A percentile compares a stretch with the other conserved stretches of the same genome.
phyloP scores from a whole-genome alignment of 305 asterid species.

The Solanum hybrid region DNA sequence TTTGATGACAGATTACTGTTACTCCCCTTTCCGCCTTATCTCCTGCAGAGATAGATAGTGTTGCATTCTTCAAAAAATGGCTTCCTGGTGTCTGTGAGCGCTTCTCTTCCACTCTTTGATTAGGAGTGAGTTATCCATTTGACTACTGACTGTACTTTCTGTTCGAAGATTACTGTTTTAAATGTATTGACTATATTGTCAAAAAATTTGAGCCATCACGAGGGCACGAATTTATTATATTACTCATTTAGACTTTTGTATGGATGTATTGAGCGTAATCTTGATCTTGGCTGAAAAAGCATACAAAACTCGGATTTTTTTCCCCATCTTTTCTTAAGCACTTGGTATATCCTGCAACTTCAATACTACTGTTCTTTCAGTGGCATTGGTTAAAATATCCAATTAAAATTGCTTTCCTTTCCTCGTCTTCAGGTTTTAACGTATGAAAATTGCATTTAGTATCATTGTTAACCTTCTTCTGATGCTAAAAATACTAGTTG shows the following conservation, averaged over 20 bases:
- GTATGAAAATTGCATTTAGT: background rate
- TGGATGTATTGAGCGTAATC: background rate
- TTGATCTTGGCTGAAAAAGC: too few relatives aligned
- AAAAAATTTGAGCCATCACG: background rate
- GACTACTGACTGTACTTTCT: background rate
- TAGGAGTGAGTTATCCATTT: background rate
- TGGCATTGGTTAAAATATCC: background rate
- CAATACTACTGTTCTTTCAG: background rate
- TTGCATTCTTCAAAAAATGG: slow-evolving; percentile 51
- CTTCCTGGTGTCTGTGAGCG: slow-evolving; percentile 31
- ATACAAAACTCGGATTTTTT: too few relatives aligned
- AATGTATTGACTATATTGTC: background rate
- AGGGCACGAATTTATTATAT: background rate
- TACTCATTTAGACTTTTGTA: background rate
- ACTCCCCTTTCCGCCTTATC: slow-evolving; percentile 66
- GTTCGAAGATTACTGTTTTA: background rate
- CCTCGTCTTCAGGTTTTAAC: background rate
- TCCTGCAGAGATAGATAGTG: slow-evolving; percentile 45
- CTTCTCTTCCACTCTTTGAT: slow-evolving; percentile 10
- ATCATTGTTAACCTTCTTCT: background rate
- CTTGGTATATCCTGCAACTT: background rate
- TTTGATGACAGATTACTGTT: slow-evolving; percentile 50
- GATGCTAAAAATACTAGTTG: background rate
- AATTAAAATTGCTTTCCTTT: background rate
- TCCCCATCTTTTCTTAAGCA: background rate